Base-by-base conservation (phyloP, 805 yeast species). In the Yarrowia bubula region DNA sequence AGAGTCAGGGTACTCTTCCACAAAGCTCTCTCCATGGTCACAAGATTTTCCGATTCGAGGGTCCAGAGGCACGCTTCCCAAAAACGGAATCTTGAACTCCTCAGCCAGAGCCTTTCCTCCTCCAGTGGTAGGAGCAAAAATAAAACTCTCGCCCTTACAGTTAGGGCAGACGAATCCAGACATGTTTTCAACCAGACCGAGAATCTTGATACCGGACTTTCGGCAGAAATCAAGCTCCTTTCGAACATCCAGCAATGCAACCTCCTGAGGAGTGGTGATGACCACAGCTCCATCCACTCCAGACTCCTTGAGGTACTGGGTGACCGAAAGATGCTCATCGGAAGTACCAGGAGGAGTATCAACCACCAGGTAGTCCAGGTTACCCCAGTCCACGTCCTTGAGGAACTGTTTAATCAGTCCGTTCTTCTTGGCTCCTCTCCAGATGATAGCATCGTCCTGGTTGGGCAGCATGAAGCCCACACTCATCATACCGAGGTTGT, bases 321-420 rank as follows among this genome's bases (percentile, higher is more conserved):
- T 90, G 37, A 95, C 92, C 8, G 96, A 87, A 46, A 95, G 81
- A 76, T 95, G 99, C 75, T 95, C 99, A 76, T 95, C 99, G 0
- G 97, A 88, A 0, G 99, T 95, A 0, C 99, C 99, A 0, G 99
- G 99, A 0, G 99, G 99, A 0, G 99, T 95, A 72, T 95, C 99
- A 15, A 95, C 88, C 14, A 95, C 83, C 69, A 95, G 79, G 72
- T 89, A 95, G 75, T 95, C 98, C 13, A 80, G 71, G 13, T 71
- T 69, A 4, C 96, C 97, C 99, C 99, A 95, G 71, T 90, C 92
- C 1, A 95, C 98, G 71, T 93, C 98, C 72, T 89, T 91, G 64
- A 95, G 79, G 71, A 95, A 95, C 77, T 92, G 97, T 72, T 95
- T 95, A 62, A 95, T 95, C 55, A 95, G 80, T 0, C 96, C 92